Conservation (phyloP, 1,284 basidiomycete genomes). For the Cutaneotrichosporon cutaneum region DNA sequence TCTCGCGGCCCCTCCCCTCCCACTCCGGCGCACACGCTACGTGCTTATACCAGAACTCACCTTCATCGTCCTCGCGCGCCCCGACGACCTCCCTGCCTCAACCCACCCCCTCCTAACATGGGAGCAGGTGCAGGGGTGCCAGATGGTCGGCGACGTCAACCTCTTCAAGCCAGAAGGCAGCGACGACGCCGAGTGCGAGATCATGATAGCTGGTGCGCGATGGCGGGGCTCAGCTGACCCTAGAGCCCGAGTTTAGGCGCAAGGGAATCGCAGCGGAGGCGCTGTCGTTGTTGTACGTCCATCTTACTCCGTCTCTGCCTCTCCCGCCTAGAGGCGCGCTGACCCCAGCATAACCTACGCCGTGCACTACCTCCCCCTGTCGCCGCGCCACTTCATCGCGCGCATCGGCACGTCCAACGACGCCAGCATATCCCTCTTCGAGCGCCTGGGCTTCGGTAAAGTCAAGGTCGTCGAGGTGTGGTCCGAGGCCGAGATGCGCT, state of each 20-base stretch:
- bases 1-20: too few relatives aligned
- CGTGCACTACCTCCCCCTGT: slow-evolving; percentile 25
- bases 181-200: slow-evolving; percentile 65
- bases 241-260: slow-evolving; percentile 14
- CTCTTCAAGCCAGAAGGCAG: slow-evolving; percentile 52
- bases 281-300: slow-evolving; percentile 60
- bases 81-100: slow-evolving; percentile 14
- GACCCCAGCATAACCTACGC: slow-evolving; percentile 50
- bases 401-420: slow-evolving; percentile 60
- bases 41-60: slow-evolving; percentile 65
- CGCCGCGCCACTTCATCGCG: slow-evolving; percentile 56
- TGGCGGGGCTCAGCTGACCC: not conserved
- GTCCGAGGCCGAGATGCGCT: slow-evolving; percentile 69
- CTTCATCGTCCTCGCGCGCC: slow-evolving; percentile 75
- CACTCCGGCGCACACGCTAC: too few relatives aligned
- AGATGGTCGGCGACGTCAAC: slow-evolving; percentile 29
- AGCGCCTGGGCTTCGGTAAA: slow-evolving; percentile 65
- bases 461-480: slow-evolving; percentile 69
- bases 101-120: slow-evolving; percentile 24
- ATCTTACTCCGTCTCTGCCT: too few relatives aligned
- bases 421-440: slow-evolving; percentile 63
- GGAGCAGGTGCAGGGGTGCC: slow-evolving; percentile 32
- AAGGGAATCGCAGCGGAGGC: slow-evolving; percentile 61
- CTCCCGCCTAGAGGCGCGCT: too few relatives aligned
- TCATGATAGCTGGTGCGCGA: slow-evolving; percentile 80